phyloP scores from a whole-genome alignment of 129 eudicot genomes.

The Centrapalus pauciflorus region DNA sequence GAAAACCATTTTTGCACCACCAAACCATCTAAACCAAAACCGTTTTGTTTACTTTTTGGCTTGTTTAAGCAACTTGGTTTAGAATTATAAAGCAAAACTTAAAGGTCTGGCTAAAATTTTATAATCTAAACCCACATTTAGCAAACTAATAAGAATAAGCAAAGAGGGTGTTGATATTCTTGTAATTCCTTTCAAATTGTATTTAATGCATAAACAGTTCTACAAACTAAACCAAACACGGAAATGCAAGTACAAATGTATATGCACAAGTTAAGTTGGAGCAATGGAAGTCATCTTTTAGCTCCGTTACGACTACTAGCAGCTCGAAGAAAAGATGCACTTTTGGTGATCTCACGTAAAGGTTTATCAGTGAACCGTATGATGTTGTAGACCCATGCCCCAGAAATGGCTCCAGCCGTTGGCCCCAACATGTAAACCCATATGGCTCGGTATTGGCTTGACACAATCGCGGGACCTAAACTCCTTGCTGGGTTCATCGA shows the following conservation, averaged over 20 bases:
- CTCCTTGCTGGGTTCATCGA: constrained; percentile 98
- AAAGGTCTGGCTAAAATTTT: too few species aligned
- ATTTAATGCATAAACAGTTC: background rate
- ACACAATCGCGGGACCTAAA: constrained; percentile 86
- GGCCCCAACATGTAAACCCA: constrained; percentile 87
- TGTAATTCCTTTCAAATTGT: background rate
- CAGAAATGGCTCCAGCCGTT: constrained; percentile 61
- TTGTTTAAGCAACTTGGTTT: too few species aligned
- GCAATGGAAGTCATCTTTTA: background rate
- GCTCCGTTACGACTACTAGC: constrained; percentile 18
- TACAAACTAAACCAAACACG: background rate
- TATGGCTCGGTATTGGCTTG: constrained; percentile 45
- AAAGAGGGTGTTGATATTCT: too few species aligned
- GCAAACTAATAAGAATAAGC: too few species aligned
- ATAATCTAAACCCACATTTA: too few species aligned
- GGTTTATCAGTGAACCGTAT: constrained; percentile 85
- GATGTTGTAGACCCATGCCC: constrained; percentile 80
- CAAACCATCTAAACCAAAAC: too few species aligned
- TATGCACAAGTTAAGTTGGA: constrained; percentile 7
- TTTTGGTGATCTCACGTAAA: constrained; percentile 79
- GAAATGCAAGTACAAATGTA: background rate
- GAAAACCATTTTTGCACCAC: too few species aligned
- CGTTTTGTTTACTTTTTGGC: too few species aligned
- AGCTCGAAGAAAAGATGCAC: constrained; percentile 73
- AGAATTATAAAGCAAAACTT: too few species aligned